Evolutionary conservation across 768 basidiomycete genomes (phyloP).

Genomic region (Kwoniella pini): DNA sequence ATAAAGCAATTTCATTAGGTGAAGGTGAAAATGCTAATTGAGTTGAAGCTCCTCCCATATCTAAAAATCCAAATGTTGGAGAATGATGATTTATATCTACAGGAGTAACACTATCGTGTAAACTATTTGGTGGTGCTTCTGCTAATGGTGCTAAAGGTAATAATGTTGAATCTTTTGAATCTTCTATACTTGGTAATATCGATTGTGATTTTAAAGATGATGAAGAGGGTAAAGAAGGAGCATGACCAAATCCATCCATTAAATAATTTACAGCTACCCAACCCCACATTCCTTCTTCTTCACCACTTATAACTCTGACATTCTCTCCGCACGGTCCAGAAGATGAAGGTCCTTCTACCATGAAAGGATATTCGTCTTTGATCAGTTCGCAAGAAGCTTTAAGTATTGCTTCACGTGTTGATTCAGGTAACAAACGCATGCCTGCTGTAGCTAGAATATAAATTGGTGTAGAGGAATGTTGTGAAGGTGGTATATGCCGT

Average conservation of each 20-base stretch:
- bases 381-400: slow-evolving; percentile 75
- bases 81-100: slow-evolving; percentile 58
- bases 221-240: slow-evolving; percentile 29
- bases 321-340: slow-evolving; percentile 87
- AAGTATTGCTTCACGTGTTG: slow-evolving; percentile 72
- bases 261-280: slow-evolving; percentile 99
- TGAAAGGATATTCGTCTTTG: slow-evolving; percentile 72
- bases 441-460: slow-evolving; percentile 96
- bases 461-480: slow-evolving; percentile 79
- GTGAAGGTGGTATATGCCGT: slow-evolving; percentile 78
- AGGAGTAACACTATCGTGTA: slow-evolving; percentile 42
- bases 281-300: slow-evolving; percentile 96
- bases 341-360: slow-evolving; percentile 66
- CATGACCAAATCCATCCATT: slow-evolving; percentile 82
- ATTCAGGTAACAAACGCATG: slow-evolving; percentile 79
- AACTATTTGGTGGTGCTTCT: slow-evolving; percentile 38
- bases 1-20: slow-evolving; percentile 58
- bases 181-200: slow-evolving; percentile 1
- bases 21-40: slow-evolving; percentile 97
- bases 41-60: slow-evolving; percentile 99
- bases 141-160: slow-evolving; percentile 41
- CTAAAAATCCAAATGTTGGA: slow-evolving; percentile 94
- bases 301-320: slow-evolving; percentile 91
- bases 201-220: slow-evolving; percentile 11
- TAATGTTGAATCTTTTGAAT: slow-evolving; percentile 14